A percentile compares a stretch with the other conserved stretches of the same genome.
Evolutionary conservation across 2,329 filamentous ascomycete genomes (phyloP).

Genomic region (Amylocarpus encephaloides): DNA sequence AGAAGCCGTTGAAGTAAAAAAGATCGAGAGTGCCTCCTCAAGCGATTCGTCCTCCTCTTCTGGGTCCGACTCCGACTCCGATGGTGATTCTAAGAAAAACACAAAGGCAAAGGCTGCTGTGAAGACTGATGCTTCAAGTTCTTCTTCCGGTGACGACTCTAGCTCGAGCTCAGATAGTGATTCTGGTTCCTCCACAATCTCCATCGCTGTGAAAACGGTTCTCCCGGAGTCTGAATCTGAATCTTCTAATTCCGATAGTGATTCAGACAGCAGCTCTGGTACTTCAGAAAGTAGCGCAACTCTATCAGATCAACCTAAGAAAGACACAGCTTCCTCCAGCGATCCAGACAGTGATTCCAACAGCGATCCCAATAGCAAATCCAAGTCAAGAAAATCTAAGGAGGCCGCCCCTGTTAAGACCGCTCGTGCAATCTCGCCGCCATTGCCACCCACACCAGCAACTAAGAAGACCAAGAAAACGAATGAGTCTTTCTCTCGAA

Average conservation of each 20-base stretch:
- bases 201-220: slow-evolving; percentile 25
- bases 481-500: slow-evolving; percentile 70
- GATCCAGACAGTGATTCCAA: slow-evolving; percentile 20
- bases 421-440: slow-evolving; percentile 30
- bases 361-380: slow-evolving; percentile 20
- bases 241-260: slow-evolving; percentile 36
- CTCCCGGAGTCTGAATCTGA: slow-evolving; percentile 27
- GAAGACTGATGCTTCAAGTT: slow-evolving; percentile 24
- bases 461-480: slow-evolving; percentile 40
- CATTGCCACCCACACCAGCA: slow-evolving; percentile 31
- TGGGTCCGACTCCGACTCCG: slow-evolving; percentile 15
- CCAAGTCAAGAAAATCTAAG: slow-evolving; percentile 5
- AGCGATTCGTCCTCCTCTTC: slow-evolving; percentile 22
- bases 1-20: slow-evolving; percentile 6
- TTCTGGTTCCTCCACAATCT: slow-evolving; percentile 26
- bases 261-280: slow-evolving; percentile 34
- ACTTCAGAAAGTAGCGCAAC: slow-evolving; percentile 30
- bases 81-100: slow-evolving; percentile 37
- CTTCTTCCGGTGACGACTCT: slow-evolving; percentile 24
- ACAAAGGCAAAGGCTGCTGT: slow-evolving; percentile 43
- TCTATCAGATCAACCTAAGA: slow-evolving; percentile 27
- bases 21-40: slow-evolving; percentile 18
- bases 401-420: slow-evolving; percentile 3
- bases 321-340: slow-evolving; percentile 16
- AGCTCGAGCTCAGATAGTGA: slow-evolving; percentile 28